Conservation (phyloP, 805 yeast species). For the Osmozyma mogii region DNA sequence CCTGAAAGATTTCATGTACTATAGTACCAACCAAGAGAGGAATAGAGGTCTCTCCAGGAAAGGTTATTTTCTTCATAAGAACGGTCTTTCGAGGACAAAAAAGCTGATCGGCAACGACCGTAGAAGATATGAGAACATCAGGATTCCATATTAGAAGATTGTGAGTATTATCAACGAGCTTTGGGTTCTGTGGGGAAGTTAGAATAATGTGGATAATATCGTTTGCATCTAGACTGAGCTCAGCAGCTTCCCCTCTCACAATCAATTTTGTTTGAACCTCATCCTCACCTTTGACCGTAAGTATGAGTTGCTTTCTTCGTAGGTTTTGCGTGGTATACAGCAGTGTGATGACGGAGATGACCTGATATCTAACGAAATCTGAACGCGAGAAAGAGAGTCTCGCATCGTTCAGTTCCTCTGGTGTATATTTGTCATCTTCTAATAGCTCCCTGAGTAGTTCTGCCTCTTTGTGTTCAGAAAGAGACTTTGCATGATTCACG, state of each 20-base stretch:
- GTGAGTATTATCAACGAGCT: slow-evolving; percentile 45
- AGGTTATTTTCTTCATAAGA: slow-evolving; percentile 44
- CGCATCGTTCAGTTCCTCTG: slow-evolving; percentile 14
- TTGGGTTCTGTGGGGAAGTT: slow-evolving; percentile 28
- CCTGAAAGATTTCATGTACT: slow-evolving; percentile 69
- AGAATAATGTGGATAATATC: slow-evolving; percentile 62
- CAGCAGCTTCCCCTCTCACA: slow-evolving; percentile 55
- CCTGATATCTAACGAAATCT: slow-evolving; percentile 43
- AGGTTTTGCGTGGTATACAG: slow-evolving; percentile 21
- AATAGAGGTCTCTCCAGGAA: slow-evolving; percentile 57
- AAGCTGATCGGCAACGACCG: slow-evolving; percentile 69
- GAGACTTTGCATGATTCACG: slow-evolving; percentile 8
- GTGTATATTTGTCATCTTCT: slow-evolving; percentile 1
- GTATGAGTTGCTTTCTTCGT: slow-evolving; percentile 40
- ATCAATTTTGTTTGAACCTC: slow-evolving; percentile 33
- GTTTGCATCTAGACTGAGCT: slow-evolving; percentile 37
- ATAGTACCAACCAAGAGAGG: slow-evolving; percentile 75
- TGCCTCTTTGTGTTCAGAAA: slow-evolving; percentile 3
- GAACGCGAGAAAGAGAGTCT: slow-evolving; percentile 37
- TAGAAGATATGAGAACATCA: slow-evolving; percentile 73
- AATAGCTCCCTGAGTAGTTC: slow-evolving; percentile 1
- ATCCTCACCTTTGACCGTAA: slow-evolving; percentile 41
- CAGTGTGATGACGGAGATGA: slow-evolving; percentile 23
- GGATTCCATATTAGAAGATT: slow-evolving; percentile 78
- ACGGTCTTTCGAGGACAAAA: slow-evolving; percentile 69